Conservation (phyloP, 768 basidiomycete species). For the Solioccasus polychromus region DNA sequence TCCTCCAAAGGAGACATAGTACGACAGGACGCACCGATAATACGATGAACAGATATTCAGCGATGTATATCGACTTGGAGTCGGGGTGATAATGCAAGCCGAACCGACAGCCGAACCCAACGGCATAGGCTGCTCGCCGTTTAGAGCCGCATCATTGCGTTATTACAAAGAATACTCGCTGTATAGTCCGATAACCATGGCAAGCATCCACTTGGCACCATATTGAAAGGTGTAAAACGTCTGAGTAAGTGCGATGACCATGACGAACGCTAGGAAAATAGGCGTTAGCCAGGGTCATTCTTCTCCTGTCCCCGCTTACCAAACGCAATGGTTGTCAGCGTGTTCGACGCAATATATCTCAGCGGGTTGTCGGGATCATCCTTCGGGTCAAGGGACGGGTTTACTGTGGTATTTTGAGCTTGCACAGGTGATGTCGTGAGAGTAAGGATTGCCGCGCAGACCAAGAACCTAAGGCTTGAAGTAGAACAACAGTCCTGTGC, state of each 20-base stretch:
- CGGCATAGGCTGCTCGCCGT: slow-evolving; percentile 44
- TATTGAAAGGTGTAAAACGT: slow-evolving; percentile 40
- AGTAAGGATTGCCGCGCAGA: neutral
- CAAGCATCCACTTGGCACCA: slow-evolving; percentile 57
- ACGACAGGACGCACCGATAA: slow-evolving; percentile 39
- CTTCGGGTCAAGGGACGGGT: slow-evolving; percentile 39
- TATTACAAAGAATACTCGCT: slow-evolving; percentile 39
- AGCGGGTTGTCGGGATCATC: slow-evolving; percentile 53
- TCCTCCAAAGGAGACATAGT: slow-evolving; percentile 5
- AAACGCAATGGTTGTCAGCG: slow-evolving; percentile 48
- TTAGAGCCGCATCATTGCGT: neutral
- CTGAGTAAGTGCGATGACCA: slow-evolving; percentile 43
- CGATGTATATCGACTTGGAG: slow-evolving; percentile 50
- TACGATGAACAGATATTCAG: slow-evolving; percentile 58
- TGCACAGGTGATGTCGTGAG: neutral
- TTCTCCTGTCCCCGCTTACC: slow-evolving; percentile 28
- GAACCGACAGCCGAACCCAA: slow-evolving; percentile 56
- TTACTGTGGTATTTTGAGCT: slow-evolving; percentile 4
- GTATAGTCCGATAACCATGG: slow-evolving; percentile 60
- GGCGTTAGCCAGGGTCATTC: neutral
- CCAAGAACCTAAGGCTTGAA: too few species aligned
- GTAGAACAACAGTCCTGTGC: neutral
- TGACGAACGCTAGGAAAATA: slow-evolving; percentile 27
- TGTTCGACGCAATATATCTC: slow-evolving; percentile 54
- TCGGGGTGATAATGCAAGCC: slow-evolving; percentile 53